Conservation (phyloP, 495 filamentous ascomycete species). For the Hypoxylon fuscum region DNA sequence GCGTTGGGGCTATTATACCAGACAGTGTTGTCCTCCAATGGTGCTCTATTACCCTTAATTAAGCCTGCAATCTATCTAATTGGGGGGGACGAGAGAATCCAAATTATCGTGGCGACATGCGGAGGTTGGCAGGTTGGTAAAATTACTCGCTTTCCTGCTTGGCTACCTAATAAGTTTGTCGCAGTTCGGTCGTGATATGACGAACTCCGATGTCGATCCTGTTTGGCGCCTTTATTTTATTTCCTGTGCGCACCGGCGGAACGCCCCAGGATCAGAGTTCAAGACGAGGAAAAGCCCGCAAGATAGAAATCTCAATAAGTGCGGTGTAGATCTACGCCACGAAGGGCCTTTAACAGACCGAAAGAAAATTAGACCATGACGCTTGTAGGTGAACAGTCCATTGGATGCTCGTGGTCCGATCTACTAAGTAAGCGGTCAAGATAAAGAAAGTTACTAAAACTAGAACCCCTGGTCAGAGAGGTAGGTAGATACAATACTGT, state of each 20-base stretch:
- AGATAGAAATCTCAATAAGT: slow-evolving; percentile 34
- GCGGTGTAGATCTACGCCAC: slow-evolving; percentile 43
- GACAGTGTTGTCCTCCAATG: slow-evolving; percentile 17
- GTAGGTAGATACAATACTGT: background rate
- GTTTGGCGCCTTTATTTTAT: slow-evolving; percentile 20
- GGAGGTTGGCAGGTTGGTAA: slow-evolving; percentile 40
- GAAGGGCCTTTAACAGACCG: slow-evolving; percentile 20
- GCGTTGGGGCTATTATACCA: slow-evolving; percentile 12
- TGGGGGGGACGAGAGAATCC: slow-evolving; percentile 15
- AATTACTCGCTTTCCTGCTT: slow-evolving; percentile 36
- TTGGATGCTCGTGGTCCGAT: slow-evolving; percentile 35
- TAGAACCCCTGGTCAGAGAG: background rate
- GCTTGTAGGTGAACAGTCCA: slow-evolving; percentile 30
- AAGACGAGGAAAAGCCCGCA: slow-evolving; percentile 31
- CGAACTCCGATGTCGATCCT: slow-evolving; percentile 39
- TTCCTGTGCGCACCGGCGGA: slow-evolving; percentile 19
- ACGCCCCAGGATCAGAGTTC: slow-evolving; percentile 8
- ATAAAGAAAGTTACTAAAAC: slow-evolving; percentile 21
- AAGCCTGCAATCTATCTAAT: slow-evolving; percentile 31
- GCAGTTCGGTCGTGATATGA: slow-evolving; percentile 36
- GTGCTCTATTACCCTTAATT: slow-evolving; percentile 20
- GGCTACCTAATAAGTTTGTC: slow-evolving; percentile 39
- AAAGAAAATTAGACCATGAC: slow-evolving; percentile 33
- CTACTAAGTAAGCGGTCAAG: slow-evolving; percentile 45
- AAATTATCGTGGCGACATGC: slow-evolving; percentile 41